These are phyloP conservation scores for Lasiosphaeria ovina DNA, from an alignment of 495 filamentous ascomycete species.

Conservation along the genomic window DNA sequence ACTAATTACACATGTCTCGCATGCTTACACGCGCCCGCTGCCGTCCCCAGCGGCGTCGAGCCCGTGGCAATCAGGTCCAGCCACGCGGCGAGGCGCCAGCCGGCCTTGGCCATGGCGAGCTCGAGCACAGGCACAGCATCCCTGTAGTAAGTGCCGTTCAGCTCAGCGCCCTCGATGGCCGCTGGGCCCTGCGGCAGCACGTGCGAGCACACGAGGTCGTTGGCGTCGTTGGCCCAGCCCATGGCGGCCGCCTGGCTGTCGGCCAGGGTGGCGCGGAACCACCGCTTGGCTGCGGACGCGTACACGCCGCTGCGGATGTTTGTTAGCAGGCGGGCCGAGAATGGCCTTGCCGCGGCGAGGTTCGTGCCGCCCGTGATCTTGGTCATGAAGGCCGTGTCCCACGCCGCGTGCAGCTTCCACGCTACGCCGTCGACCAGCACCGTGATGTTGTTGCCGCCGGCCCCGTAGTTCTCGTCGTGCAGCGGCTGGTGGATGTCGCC, in stretches of 20 bases:
- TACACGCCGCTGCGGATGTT: conserved; percentile 51
- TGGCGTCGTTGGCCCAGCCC: conserved; percentile 57
- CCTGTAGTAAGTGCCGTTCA: conserved; percentile 54
- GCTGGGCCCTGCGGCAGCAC: conserved; percentile 38
- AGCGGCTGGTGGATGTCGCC: conserved; percentile 13
- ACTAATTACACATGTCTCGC: too few relatives aligned
- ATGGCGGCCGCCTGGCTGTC: conserved; percentile 37
- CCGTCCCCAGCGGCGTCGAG: conserved; percentile 4
- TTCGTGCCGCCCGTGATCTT: conserved; percentile 46
- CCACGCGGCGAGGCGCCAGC: conserved; percentile 43
- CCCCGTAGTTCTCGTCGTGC: conserved; percentile 11
- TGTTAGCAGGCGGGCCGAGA: conserved; percentile 29
- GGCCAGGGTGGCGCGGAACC: conserved; percentile 46
- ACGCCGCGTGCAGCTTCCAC: conserved; percentile 62
- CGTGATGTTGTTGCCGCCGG: conserved; percentile 39
- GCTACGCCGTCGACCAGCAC: conserved; percentile 52
- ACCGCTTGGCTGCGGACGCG: conserved; percentile 41
- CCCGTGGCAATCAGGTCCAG: conserved; percentile 28
- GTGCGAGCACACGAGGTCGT: conserved; percentile 54
- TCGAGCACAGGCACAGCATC: conserved; percentile 53
- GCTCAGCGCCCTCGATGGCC: conserved; percentile 43
- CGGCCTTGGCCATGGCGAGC: conserved; percentile 63
- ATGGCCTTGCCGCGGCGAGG: conserved; percentile 30
- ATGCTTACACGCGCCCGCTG: neutral
- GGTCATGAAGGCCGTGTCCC: conserved; percentile 66